Percentiles rank a stretch among this genome's conserved stretches.
These are phyloP conservation scores for Peronospora farinosa DNA, from an alignment of 352 stramenopile genomes.

Conservation along the genomic window DNA sequence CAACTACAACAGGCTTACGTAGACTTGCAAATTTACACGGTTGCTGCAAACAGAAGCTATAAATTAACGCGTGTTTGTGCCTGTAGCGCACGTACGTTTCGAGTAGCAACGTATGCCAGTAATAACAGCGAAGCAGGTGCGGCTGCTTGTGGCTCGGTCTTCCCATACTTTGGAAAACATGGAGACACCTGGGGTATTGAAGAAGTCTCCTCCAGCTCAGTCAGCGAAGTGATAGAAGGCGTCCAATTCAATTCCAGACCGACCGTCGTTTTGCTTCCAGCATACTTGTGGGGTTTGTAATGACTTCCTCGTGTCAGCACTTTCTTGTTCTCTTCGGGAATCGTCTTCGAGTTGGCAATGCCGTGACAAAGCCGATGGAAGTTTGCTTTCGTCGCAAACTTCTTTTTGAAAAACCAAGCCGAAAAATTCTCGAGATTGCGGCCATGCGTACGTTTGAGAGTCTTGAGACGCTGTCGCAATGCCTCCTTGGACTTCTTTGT, in stretches of 20 bases:
- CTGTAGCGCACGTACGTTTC: neutral
- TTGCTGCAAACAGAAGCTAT: neutral
- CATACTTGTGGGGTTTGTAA: neutral
- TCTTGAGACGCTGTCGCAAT: slow-evolving; percentile 49
- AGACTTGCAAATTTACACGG: slow-evolving; percentile 1
- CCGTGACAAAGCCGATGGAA: neutral
- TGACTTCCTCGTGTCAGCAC: neutral
- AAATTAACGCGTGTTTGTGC: neutral
- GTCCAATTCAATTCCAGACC: neutral
- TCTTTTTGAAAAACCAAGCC: slow-evolving; percentile 35
- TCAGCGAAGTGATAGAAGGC: neutral
- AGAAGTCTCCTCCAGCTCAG: neutral
- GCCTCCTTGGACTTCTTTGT: slow-evolving; percentile 30
- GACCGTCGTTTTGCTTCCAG: neutral
- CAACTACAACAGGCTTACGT: slow-evolving; percentile 5
- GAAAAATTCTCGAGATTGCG: slow-evolving; percentile 29
- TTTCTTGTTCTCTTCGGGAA: slow-evolving; percentile 3
- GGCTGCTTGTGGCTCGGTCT: neutral
- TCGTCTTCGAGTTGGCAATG: neutral
- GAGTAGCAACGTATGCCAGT: slow-evolving; percentile 24
- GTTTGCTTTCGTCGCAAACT: neutral
- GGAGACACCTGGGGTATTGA: neutral
- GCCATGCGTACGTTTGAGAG: slow-evolving; percentile 46
- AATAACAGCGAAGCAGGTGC: slow-evolving; percentile 18
- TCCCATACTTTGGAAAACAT: slow-evolving; percentile 4